Base-by-base conservation (phyloP, 2,329 filamentous ascomycete genomes). In the Colletotrichum lentis region DNA sequence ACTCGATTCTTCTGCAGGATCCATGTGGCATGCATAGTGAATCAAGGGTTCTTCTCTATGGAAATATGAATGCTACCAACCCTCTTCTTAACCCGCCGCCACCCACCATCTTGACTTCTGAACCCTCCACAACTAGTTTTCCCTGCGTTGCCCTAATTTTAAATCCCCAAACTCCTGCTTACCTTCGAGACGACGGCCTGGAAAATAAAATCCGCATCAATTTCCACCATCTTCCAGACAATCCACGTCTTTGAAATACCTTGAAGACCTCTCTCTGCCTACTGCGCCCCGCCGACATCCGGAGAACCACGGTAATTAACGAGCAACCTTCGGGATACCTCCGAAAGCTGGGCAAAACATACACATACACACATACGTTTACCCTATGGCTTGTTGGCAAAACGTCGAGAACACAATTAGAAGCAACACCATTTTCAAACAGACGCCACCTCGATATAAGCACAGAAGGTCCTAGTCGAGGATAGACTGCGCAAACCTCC, bases 121-220 rank as follows among this genome's bases (percentile, higher is more conserved):
- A 46, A 55, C 57, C 67, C 67, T 69, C 52, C 64, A 63, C 57
- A 69, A 63, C 31, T 43, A 10, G 55, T 67, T 58, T 52, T 60
- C 20, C 41, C 52, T 49, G 46, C 41, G 46, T 43, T 67, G 53
- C 67, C 67, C 57, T 63, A 69, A 54, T 52, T 54, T 35, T 49
- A 63, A 69, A 57, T 31, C n/a, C 57, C 58, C 27, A 63, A 69
- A 58, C 22, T 62, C 24, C 63, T 58, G 35, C 43, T 35, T 46
- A 62, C 62, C 44, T 69, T 56, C 56, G 56, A 67, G 37, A 59
- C 35, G 37, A 12, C 39, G 22, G 59, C 53, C 39, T 64, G 18
- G 27, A 53, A 37, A 35, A 52, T 46, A 22, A 41, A 55, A 14
- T 31, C 20, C 8, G 18, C 10, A 18, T 37, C 37, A 59, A 37